Evolutionary conservation across 345 rosid species (phyloP), one percentile per base, ranked within the genome.

Genomic region (Euphorbia peplus): DNA sequence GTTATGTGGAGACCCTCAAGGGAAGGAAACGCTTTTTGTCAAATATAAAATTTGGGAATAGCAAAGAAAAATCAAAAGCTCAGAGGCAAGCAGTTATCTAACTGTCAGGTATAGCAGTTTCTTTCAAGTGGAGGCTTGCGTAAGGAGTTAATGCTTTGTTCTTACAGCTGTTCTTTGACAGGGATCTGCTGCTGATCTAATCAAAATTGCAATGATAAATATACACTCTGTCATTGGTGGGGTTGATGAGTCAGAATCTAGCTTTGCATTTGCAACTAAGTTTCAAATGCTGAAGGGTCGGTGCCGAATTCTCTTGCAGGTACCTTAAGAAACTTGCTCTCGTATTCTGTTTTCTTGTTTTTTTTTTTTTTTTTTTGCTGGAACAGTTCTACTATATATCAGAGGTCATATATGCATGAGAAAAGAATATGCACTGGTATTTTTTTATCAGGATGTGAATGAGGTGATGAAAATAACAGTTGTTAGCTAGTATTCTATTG

Each of bases 161-260:
- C 70, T 80, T 67, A 73, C 66, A 60, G 32, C 60, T 60, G 69
- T 60, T 71, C 70, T 76, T 63, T 48, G 32, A 21, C 78, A 93
- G 97, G 98, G 97, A 32, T 93, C 97, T 75, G 97, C 97, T 70
- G 98, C 98, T 67, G 98, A 93, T 74, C 82, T 91, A 75, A 93
- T 93, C 73, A 93, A 93, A 86, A 87, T 89, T 70, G 98, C 97
- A 14, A 93, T 88, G 98, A 84, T 91, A 72, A 88, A 84, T 44
- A 79, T 93, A 68, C 77, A 91, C 80, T 76, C 83, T 10, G 76
- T 83, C 26, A 81, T 91, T 67, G 81, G 68, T 78, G 90, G 83
- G 62, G 78, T 63, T 75, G 75, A 77, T 42, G 56, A 29, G 46
- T 67, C 72, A 70, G 84, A 67, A 58, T 68, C 83, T 73, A 79